Evolutionary conservation across 1,139 yeast genomes (phyloP), one percentile per base, ranked within the genome.

Genomic region (Neolecta irregularis): DNA sequence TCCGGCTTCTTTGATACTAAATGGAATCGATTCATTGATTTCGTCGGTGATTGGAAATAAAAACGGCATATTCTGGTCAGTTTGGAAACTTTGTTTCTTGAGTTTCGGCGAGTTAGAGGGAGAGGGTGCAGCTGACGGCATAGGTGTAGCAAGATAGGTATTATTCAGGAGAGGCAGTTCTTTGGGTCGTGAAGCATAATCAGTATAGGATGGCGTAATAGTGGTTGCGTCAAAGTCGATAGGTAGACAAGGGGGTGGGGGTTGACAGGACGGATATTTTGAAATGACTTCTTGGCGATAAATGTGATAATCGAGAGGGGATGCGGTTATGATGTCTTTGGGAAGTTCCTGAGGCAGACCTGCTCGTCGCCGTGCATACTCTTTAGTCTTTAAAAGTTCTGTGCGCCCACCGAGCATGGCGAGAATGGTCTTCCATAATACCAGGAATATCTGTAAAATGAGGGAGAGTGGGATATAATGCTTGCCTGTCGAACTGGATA

Each of bases 281-380:
- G 83, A 70, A 3, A 65, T 55, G 5, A 83, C 55, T 45, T 81
- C 93, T 42, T 76, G 78, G 41, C 81, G 64, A 49, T 78, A 80
- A 3, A 79, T 72, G 50, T 71, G 73, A 51, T 79, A 83, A 46
- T 81, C 93, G 23, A 81, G 56, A 0, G 93, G 88, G 2, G 93
- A 72, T 24, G 81, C 71, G 0, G 64, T 60, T 32, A 71, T 36
- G 53, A 54, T 35, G 42, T 49, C 29, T 40, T 47, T 40, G 26
- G 40, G 44, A 24, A 39, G 37, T 12, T 46, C 57, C 32, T 55
- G 55, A 19, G 59, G 56, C 17, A 74, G 55, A 1, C 60, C 56
- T 43, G 66, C 67, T 28, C 58, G 54, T n/a, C 54, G 43, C 13
- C 62, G 55, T 21, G 77, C 55, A 44, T 62, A 69, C 2, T 55